Evolutionary conservation across 2,329 filamentous ascomycete species (phyloP), one percentile per base, ranked within the genome.

Genomic region (Pochonia chlamydosporia): DNA sequence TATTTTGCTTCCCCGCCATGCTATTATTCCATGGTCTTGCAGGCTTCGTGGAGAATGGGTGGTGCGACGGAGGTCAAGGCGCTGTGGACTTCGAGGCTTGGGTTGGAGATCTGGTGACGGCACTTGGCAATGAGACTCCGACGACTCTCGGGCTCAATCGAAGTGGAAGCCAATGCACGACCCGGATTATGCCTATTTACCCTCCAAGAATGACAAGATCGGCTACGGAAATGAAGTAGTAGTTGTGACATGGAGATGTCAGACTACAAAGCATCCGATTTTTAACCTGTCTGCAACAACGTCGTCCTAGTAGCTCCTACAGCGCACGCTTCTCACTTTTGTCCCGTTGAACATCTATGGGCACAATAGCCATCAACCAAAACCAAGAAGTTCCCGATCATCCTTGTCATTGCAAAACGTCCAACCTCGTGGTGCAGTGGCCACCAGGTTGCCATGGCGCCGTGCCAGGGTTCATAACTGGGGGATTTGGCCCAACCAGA

Each of bases 361-460:
- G 9, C 5, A 16, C 31, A 35, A 18, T 16, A 18, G 31, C 31
- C 31, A 14, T 35, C 14, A n/a, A 7, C 31, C 31, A 35, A 14
- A 14, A 35, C 14, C 31, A 5, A 35, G n/a, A n/a, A n/a, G n/a
- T n/a, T n/a, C n/a, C n/a, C 20, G 31, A 7, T 16, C 5, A 14
- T 16, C 20, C 20, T 35, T 14, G 20, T 16, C 31, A 14, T 14
- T 35, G 31, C n/a, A 14, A 18, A 18, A 16, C 31, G 31, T 14
- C n/a, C 5, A 18, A 16, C 31, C 31, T 35, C 31, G n/a, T 35
- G 31, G 31, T 35, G 31, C n/a, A n/a, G n/a, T n/a, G 31, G n/a
- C 31, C 16, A 35, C n/a, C 31, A 14, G 26, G 39, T 43, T 42
- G 45, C 39, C 45, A 47, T 35, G 31, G n/a, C 37, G 45, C 39